Evolutionary conservation across 257 asterid genomes (phyloP).

Genomic region (Fraxinus cuspidata): DNA sequence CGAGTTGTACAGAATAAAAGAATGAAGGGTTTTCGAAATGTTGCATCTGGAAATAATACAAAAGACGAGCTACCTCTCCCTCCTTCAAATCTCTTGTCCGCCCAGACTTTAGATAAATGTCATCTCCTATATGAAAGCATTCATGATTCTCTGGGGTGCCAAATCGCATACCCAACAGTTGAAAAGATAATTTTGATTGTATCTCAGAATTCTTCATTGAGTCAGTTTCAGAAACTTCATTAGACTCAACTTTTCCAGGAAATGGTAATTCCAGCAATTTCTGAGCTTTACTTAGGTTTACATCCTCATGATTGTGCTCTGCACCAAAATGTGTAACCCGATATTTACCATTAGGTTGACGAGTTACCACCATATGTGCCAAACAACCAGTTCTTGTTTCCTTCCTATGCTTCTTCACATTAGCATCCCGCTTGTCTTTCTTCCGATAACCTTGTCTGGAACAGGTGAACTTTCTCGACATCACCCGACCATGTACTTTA

Average conservation of each 20-base stretch:
- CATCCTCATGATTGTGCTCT: slow-evolving; percentile 61
- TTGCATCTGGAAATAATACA: slow-evolving; percentile 55
- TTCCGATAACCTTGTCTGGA: slow-evolving; percentile 62
- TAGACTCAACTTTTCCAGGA: slow-evolving; percentile 32
- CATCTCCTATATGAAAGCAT: slow-evolving; percentile 41
- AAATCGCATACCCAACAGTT: slow-evolving; percentile 54
- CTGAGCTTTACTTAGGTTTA: slow-evolving; percentile 41
- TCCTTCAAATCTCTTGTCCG: slow-evolving; percentile 58
- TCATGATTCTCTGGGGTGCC: slow-evolving; percentile 47
- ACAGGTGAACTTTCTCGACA: slow-evolving; percentile 68
- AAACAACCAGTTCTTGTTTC: slow-evolving; percentile 68
- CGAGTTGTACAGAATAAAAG: slow-evolving; percentile 51
- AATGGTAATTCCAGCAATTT: slow-evolving; percentile 39
- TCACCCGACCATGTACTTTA: slow-evolving; percentile 67
- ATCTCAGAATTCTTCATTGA: slow-evolving; percentile 39
- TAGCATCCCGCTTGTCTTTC: slow-evolving; percentile 58
- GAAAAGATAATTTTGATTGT: slow-evolving; percentile 44
- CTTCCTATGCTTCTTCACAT: slow-evolving; percentile 62
- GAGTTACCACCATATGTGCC: slow-evolving; percentile 65
- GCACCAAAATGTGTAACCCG: slow-evolving; percentile 50
- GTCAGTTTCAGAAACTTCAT: slow-evolving; percentile 48
- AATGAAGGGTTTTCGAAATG: slow-evolving; percentile 60
- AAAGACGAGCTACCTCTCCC: slow-evolving; percentile 57
- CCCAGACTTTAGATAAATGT: slow-evolving; percentile 40
- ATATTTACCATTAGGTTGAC: slow-evolving; percentile 55